A percentile compares a stretch with the other conserved stretches of the same genome.
Evolutionary conservation across 1,284 basidiomycete genomes (phyloP).

Genomic region (Moesziomyces sp.): DNA sequence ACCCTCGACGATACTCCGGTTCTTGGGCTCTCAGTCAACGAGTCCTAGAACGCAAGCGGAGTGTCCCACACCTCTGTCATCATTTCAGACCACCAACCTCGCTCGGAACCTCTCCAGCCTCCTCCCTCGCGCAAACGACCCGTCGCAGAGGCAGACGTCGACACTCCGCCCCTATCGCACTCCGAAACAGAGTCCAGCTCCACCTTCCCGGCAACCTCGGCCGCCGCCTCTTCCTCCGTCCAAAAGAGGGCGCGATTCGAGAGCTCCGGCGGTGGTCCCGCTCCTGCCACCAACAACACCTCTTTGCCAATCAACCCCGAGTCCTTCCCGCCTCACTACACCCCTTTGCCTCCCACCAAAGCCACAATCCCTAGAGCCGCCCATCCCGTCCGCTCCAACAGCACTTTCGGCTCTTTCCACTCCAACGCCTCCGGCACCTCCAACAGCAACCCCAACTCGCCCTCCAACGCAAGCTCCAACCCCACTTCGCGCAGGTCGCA

Average conservation of each 20-base stretch:
- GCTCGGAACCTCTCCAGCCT: conserved; percentile 20
- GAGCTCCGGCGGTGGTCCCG: conserved; percentile 22
- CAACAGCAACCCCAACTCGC: conserved; percentile 22
- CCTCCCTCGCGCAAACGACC: conserved; percentile 42
- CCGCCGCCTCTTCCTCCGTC: conserved; percentile 34
- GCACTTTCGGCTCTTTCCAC: conserved; percentile 13
- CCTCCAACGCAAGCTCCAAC: conserved; percentile 12
- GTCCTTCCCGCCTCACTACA: conserved; percentile 27
- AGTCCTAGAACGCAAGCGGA: conserved; percentile 27
- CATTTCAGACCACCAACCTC: conserved; percentile 32
- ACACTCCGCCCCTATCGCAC: conserved; percentile 8
- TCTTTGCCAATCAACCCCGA: conserved; percentile 22
- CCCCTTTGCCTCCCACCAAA: conserved; percentile 29
- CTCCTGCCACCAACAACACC: not conserved
- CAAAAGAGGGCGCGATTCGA: conserved; percentile 47
- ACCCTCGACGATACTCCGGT: conserved; percentile 28
- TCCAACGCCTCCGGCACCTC: not conserved
- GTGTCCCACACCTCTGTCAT: conserved; percentile 31
- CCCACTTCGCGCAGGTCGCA: conserved; percentile 4
- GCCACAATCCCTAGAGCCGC: conserved; percentile 18
- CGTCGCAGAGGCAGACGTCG: conserved; percentile 17
- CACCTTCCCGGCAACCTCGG: conserved; percentile 17
- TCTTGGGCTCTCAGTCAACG: conserved; percentile 24
- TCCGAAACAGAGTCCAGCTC: conserved; percentile 4
- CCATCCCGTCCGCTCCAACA: conserved; percentile 16